Conservation (phyloP, 169 alveolate genomes). For the Plasmodium billcollinsi region DNA sequence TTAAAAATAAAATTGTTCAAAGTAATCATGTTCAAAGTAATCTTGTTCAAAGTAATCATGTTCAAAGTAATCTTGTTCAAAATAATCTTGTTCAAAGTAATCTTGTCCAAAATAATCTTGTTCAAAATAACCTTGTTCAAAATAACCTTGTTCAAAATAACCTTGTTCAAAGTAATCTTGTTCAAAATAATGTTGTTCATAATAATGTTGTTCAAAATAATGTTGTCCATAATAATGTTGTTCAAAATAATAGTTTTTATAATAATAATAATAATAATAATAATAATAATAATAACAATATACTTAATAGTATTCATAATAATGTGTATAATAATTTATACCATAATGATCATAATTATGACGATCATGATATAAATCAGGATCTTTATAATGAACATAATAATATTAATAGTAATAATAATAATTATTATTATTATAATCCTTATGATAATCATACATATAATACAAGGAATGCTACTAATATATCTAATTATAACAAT, state of each 20-base stretch:
- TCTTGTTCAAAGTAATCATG: neutral
- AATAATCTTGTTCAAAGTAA: no score
- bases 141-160: no score
- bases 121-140: no score
- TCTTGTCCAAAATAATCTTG: no score
- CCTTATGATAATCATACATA: neutral
- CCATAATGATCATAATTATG: neutral
- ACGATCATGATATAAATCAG: neutral
- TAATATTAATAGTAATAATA: constrained; percentile 2
- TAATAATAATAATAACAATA: no score
- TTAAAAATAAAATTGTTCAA: neutral
- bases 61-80: no score
- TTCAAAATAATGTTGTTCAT: no score
- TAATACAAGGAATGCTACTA: neutral
- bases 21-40: neutral
- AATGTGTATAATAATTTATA: neutral
- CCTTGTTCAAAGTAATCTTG: no score
- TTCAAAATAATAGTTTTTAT: no score
- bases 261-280: no score
- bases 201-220: neutral
- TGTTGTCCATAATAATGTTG: neutral
- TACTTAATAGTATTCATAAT: neutral
- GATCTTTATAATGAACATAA: neutral
- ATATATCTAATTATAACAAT: no score
- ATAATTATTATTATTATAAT: neutral